Conservation (phyloP, 352 stramenopile genomes). For the Phytophthora podocarpi region DNA sequence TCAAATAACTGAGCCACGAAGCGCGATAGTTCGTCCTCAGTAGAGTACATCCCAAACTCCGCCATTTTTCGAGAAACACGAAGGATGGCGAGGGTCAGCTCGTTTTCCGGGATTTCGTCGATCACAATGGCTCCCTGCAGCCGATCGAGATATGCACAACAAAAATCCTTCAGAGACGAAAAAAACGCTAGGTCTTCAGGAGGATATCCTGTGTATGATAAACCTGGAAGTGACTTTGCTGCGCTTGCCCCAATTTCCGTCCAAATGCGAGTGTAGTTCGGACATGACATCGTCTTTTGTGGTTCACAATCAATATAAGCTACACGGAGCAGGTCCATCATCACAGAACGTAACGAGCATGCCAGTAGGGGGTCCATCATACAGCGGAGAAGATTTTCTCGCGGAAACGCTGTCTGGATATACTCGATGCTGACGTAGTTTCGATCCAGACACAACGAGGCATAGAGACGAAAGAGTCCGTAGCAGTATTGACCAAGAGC, state of each 20-base stretch:
- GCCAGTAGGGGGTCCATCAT: slow-evolving; percentile 55
- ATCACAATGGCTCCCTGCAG: slow-evolving; percentile 52
- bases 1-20: slow-evolving; percentile 38
- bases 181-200: slow-evolving; percentile 57
- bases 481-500: slow-evolving; percentile 73
- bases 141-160: slow-evolving; percentile 46
- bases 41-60: slow-evolving; percentile 69
- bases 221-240: slow-evolving; percentile 35
- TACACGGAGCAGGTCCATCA: slow-evolving; percentile 71
- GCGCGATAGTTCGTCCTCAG: slow-evolving; percentile 43
- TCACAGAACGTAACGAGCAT: slow-evolving; percentile 61
- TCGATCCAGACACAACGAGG: slow-evolving; percentile 71
- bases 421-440: slow-evolving; percentile 83
- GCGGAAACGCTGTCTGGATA: slow-evolving; percentile 65
- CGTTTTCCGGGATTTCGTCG: slow-evolving; percentile 65
- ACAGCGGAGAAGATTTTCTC: slow-evolving; percentile 50
- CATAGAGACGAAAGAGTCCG: slow-evolving; percentile 69
- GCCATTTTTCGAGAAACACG: slow-evolving; percentile 62
- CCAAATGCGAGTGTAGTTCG: slow-evolving; percentile 77
- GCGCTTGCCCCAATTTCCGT: slow-evolving; percentile 47
- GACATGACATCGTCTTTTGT: slow-evolving; percentile 59
- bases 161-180: slow-evolving; percentile 49
- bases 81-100: slow-evolving; percentile 60
- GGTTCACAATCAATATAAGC: slow-evolving; percentile 76
- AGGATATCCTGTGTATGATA: slow-evolving; percentile 41